phyloP scores from a whole-genome alignment of 176 grass and related monocot species.

The Typha latifolia region DNA sequence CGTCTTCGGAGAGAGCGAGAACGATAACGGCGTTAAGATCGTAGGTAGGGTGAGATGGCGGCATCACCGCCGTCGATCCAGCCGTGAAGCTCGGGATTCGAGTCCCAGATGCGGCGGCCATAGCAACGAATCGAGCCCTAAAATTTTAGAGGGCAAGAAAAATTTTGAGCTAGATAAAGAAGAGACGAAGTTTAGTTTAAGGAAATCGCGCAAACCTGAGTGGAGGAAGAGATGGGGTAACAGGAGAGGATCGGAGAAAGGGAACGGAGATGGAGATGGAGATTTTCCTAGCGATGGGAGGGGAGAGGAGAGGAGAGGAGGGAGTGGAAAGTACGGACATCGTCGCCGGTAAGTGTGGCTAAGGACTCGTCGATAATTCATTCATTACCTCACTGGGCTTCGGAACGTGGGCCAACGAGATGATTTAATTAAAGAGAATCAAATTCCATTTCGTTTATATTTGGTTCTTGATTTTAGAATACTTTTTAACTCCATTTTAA shows the following conservation, averaged over 20 bases:
- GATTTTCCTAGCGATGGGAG: slow-evolving; percentile 8
- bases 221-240: slow-evolving; percentile 3
- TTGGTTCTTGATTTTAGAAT: too few species aligned
- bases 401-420: too few species aligned
- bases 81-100: slow-evolving; percentile 11
- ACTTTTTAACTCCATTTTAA: too few species aligned
- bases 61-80: slow-evolving; percentile 25
- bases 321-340: slow-evolving; percentile 16
- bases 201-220: background rate
- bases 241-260: slow-evolving; percentile 6
- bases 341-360: background rate
- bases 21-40: slow-evolving; percentile 70
- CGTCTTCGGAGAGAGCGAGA: slow-evolving; percentile 94
- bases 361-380: background rate
- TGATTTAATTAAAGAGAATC: too few species aligned
- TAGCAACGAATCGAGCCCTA: slow-evolving; percentile 1
- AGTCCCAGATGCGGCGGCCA: slow-evolving; percentile 17
- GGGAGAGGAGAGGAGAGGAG: slow-evolving; percentile 8
- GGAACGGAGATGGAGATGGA: background rate
- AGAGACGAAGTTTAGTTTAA: background rate
- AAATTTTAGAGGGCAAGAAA: slow-evolving; percentile 8
- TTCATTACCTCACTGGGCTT: too few species aligned
- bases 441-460: too few species aligned
- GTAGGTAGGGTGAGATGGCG: slow-evolving; percentile 82
- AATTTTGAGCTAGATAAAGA: background rate